Conservation (phyloP, 768 basidiomycete species). For the Imleria badia region DNA sequence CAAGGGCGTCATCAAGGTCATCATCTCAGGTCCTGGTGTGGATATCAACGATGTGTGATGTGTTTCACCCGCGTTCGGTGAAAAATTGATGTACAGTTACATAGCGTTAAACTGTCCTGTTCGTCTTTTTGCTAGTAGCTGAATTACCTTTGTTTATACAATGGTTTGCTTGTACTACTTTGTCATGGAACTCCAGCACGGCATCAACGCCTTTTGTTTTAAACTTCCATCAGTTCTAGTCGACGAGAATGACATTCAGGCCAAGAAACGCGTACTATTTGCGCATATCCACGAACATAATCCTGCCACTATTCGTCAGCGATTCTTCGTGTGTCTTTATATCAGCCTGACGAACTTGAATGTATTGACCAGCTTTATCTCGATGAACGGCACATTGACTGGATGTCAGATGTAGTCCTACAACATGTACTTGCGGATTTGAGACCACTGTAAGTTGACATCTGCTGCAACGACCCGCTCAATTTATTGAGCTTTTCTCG, state of each 20-base stretch:
- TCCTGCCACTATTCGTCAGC: slow-evolving; percentile 79
- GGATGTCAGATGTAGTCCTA: slow-evolving; percentile 85
- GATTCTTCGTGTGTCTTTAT: background rate
- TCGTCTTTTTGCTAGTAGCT: background rate
- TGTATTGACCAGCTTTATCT: slow-evolving; percentile 62
- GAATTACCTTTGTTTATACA: background rate
- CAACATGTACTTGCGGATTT: slow-evolving; percentile 82
- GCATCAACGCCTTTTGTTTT: background rate
- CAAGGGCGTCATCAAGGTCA: slow-evolving; percentile 83
- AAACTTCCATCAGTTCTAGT: background rate
- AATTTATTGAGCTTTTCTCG: background rate
- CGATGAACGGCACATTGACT: slow-evolving; percentile 82
- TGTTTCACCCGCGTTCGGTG: background rate
- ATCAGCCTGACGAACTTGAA: slow-evolving; percentile 4
- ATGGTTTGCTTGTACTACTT: no score
- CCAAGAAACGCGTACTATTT: slow-evolving; percentile 81
- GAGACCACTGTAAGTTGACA: slow-evolving; percentile 55
- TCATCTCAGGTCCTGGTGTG: slow-evolving; percentile 81
- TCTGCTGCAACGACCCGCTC: background rate
- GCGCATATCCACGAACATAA: slow-evolving; percentile 67
- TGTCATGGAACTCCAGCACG: background rate
- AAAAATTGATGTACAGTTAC: background rate
- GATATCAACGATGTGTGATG: slow-evolving; percentile 39
- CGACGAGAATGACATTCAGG: slow-evolving; percentile 55
- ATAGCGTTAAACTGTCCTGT: background rate